Base-by-base conservation (phyloP, 2,329 filamentous ascomycete species). In the Paracorniculantispora psalliotae region DNA sequence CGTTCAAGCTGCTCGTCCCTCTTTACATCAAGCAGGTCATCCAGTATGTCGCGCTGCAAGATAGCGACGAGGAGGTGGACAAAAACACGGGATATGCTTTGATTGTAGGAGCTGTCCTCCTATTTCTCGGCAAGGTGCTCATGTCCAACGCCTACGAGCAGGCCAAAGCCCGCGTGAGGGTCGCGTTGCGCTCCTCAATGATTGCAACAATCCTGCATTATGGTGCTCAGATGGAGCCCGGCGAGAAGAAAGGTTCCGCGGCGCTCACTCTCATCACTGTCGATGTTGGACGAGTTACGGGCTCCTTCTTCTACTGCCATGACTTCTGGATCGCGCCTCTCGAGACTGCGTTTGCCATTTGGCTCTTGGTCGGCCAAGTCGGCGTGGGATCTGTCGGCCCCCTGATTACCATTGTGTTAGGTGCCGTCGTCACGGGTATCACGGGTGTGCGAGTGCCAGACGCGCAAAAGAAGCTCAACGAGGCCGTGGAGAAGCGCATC, bases 401-500 rank as follows among this genome's bases (percentile, higher is more conserved):
- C 9, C 57, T 51, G 3, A 33, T 62, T n/a, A 61, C 62, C 8
- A 51, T 63, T 26, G 26, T 62, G 15, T 2, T 62, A 10, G 59
- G 56, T 6, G 63, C 57, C 39, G 28, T 57, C 37, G 17, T 48
- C 60, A 10, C 63, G 43, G 35, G 23, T 13, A 12, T 43, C n/a
- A 17, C 19, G 8, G 17, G 23, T 3, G 58, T 61, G 12, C 52
- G 35, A 21, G 63, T 65, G 59, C 59, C 60, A 1, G 52, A 46
- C 41, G 64, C 64, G 1, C 56, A 61, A 9, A 61, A 60, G 3
- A 43, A 48, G 25, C 69, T 68, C 66, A 63, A 67, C 17, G 69
- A 66, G 2, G 67, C 69, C 1, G 69, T 72, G 1, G 63, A 72
- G 17, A 64, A 62, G 17, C 65, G 70, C 1, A 61, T 72, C 3